Percentiles rank a stretch among this genome's conserved stretches.
Evolutionary conservation across 164 flowering plant species (phyloP).

Genomic region (Kingdonia uniflora): DNA sequence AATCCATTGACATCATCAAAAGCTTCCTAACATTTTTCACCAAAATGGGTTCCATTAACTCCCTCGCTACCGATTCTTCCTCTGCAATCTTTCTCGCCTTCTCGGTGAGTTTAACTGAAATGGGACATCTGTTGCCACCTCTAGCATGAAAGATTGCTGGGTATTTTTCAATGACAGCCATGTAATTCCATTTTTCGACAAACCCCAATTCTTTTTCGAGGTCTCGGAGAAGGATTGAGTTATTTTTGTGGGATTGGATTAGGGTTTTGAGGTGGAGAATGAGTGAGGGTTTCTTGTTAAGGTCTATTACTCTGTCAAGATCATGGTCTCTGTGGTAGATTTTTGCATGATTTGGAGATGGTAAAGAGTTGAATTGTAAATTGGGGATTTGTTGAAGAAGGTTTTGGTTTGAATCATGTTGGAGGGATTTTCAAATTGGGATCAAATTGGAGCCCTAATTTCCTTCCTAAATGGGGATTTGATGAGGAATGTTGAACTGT

Average conservation of each 20-base stretch:
- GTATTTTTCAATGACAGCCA: conserved; percentile 77
- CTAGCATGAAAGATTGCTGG: conserved; percentile 59
- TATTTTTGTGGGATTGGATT: conserved; percentile 47
- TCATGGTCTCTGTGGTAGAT: conserved; percentile 68
- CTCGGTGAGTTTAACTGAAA: conserved; percentile 49
- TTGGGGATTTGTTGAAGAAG: not conserved
- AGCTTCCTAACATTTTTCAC: conserved; percentile 77
- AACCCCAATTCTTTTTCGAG: conserved; percentile 89
- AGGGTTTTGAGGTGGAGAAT: conserved; percentile 66
- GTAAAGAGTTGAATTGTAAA: conserved; percentile 1
- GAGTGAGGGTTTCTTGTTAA: conserved; percentile 74
- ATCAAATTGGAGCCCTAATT: no score
- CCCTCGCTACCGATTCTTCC: conserved; percentile 39
- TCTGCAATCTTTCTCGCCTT: conserved; percentile 45
- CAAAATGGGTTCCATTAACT: conserved; percentile 71
- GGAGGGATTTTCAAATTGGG: no score
- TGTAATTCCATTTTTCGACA: conserved; percentile 83
- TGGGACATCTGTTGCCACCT: conserved; percentile 51
- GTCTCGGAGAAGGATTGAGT: conserved; percentile 51
- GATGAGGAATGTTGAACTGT: no score
- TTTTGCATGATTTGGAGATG: conserved; percentile 36
- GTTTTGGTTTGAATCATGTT: no score
- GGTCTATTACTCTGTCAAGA: conserved; percentile 76
- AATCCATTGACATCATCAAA: conserved; percentile 88
- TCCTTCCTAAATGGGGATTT: no score